Evolutionary conservation across 2,329 filamentous ascomycete genomes (phyloP).

Genomic region (Camptophora hylomeconis): DNA sequence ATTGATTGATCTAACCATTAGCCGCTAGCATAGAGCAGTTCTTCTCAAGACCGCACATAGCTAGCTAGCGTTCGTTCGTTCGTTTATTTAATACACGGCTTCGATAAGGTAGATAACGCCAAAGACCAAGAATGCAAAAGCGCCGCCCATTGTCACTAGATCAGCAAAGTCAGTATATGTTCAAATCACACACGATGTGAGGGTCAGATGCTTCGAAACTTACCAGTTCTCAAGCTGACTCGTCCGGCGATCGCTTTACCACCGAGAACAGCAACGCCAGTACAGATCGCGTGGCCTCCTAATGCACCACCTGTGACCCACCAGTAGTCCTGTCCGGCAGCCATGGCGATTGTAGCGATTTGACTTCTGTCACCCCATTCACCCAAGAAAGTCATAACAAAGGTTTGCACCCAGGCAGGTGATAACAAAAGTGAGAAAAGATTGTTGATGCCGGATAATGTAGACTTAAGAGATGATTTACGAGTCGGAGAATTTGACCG

Average conservation of each 20-base stretch:
- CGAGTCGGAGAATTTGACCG: slow-evolving; percentile 43
- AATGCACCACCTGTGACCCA: slow-evolving; percentile 90
- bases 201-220: too few species aligned
- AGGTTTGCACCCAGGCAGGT: slow-evolving; percentile 97
- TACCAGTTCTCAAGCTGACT: slow-evolving; percentile 92
- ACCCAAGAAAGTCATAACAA: slow-evolving; percentile 96
- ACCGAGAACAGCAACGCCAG: slow-evolving; percentile 79
- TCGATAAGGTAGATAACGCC: slow-evolving; percentile 85
- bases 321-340: slow-evolving; percentile 96
- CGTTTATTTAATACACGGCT: slow-evolving; percentile 45
- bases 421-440: slow-evolving; percentile 77
- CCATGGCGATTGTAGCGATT: slow-evolving; percentile 98
- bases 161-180: slow-evolving; percentile 6
- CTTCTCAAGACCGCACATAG: too few species aligned
- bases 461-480: slow-evolving; percentile 30
- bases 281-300: slow-evolving; percentile 77
- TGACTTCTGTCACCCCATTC: slow-evolving; percentile 98
- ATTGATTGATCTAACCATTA: too few species aligned
- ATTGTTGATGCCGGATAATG: slow-evolving; percentile 62
- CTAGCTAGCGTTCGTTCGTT: too few species aligned
- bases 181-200: too few species aligned
- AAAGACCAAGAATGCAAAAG: slow-evolving; percentile 79
- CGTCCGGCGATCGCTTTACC: slow-evolving; percentile 83
- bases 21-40: too few species aligned
- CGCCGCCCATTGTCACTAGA: slow-evolving; percentile 81